Conservation (phyloP, 495 filamentous ascomycete species). For the Trichoderma gamsii region DNA sequence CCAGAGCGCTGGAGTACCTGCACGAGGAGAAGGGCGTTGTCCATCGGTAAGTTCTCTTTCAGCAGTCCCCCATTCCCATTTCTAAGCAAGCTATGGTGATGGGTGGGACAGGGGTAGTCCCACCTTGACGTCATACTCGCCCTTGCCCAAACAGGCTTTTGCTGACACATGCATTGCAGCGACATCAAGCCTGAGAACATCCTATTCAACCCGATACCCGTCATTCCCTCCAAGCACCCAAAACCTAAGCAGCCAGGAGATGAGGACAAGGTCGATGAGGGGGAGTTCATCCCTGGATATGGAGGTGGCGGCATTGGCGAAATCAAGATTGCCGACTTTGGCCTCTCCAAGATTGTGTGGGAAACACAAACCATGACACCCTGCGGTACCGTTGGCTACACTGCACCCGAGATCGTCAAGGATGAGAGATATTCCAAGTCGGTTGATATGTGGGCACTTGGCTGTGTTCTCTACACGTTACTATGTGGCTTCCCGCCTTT, state of each 20-base stretch:
- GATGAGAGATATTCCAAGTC: constrained; percentile 98
- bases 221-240: constrained; percentile 72
- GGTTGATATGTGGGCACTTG: constrained; percentile 98
- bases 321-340: constrained; percentile 98
- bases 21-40: constrained; percentile 94
- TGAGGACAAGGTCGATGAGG: constrained; percentile 96
- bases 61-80: neutral
- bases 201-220: constrained; percentile 79
- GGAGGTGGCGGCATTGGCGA: constrained; percentile 89
- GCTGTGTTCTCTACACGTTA: constrained; percentile 93
- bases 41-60: constrained; percentile 66
- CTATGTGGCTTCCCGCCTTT: constrained; percentile 97
- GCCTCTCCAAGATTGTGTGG: constrained; percentile 96
- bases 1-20: constrained; percentile 85
- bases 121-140: constrained; percentile 20
- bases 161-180: constrained; percentile 40
- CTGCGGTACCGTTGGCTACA: constrained; percentile 96
- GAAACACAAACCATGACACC: constrained; percentile 99
- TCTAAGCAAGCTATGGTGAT: neutral
- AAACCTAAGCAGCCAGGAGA: constrained; percentile 76
- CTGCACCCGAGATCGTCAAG: constrained; percentile 98
- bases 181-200: constrained; percentile 99
- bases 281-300: constrained; percentile 77
- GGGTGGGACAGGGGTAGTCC: neutral
- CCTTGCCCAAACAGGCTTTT: neutral